Evolutionary conservation across 2,329 filamentous ascomycete genomes (phyloP).

Genomic region (Pyricularia grisea): DNA sequence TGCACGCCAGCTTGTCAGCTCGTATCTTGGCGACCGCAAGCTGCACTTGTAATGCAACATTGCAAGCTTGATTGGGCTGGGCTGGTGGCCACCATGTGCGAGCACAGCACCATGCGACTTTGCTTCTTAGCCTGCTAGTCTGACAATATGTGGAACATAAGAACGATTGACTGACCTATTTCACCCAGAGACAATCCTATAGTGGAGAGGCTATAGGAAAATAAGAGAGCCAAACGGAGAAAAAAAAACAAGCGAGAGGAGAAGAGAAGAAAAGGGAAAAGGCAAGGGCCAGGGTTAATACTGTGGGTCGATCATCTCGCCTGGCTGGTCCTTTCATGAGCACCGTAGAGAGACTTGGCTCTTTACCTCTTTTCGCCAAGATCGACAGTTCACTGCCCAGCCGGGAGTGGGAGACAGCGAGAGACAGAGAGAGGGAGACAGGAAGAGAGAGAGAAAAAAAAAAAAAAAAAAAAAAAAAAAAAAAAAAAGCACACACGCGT

Average conservation of each 20-base stretch:
- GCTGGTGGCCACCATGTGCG: background rate
- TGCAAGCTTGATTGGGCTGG: background rate
- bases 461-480: background rate
- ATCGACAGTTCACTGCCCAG: background rate
- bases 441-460: background rate
- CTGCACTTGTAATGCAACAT: background rate
- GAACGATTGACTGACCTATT: background rate
- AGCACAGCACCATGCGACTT: background rate
- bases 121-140: background rate
- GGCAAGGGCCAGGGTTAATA: background rate
- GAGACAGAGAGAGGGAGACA: background rate
- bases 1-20: background rate
- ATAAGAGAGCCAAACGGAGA: background rate
- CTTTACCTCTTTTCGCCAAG: background rate
- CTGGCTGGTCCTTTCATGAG: background rate
- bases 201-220: background rate
- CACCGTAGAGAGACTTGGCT: background rate
- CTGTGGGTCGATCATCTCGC: background rate
- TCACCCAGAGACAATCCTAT: background rate
- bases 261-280: background rate
- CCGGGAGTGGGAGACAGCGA: background rate
- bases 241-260: background rate
- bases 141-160: background rate
- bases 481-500: background rate
- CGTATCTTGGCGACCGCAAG: background rate